Evolutionary conservation across 2,329 filamentous ascomycete genomes (phyloP).

Genomic region (Monilinia fructigena): DNA sequence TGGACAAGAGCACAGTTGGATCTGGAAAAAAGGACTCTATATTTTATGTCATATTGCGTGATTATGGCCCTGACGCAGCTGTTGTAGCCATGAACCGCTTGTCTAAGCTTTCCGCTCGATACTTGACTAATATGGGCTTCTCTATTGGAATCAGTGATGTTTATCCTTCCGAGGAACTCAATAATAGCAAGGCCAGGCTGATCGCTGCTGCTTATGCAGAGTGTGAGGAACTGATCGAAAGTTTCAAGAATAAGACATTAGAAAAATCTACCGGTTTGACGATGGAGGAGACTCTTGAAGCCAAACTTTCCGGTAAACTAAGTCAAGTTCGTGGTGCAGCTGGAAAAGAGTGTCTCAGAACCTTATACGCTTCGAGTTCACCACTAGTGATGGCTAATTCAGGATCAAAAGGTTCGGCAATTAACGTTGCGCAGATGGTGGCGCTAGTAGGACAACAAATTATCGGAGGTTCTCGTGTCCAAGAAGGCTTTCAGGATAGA

Average conservation of each 20-base stretch:
- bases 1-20: conserved; percentile 98
- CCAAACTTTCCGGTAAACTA: conserved; percentile 83
- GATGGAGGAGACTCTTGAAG: conserved; percentile 89
- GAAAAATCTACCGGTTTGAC: conserved; percentile 86
- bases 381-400: conserved; percentile 96
- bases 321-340: conserved; percentile 89
- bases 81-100: conserved; percentile 91
- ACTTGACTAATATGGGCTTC: conserved; percentile 87
- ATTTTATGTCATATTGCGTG: conserved; percentile 93
- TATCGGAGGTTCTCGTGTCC: conserved; percentile 88
- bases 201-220: conserved; percentile 76
- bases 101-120: conserved; percentile 84
- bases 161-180: conserved; percentile 72
- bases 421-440: conserved; percentile 99
- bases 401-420: conserved; percentile 92
- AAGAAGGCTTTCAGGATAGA: conserved; percentile 94
- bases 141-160: conserved; percentile 96
- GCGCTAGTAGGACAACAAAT: conserved; percentile 97
- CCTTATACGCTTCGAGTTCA: conserved; percentile 86
- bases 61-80: conserved; percentile 87
- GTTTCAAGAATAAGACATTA: conserved; percentile 76
- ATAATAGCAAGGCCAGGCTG: conserved; percentile 69
- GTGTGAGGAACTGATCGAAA: conserved; percentile 79
- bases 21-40: conserved; percentile 96
- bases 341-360: conserved; percentile 85